phyloP scores from a whole-genome alignment of 1,139 yeast genomes.

The Casaregolazyma suthepensis region DNA sequence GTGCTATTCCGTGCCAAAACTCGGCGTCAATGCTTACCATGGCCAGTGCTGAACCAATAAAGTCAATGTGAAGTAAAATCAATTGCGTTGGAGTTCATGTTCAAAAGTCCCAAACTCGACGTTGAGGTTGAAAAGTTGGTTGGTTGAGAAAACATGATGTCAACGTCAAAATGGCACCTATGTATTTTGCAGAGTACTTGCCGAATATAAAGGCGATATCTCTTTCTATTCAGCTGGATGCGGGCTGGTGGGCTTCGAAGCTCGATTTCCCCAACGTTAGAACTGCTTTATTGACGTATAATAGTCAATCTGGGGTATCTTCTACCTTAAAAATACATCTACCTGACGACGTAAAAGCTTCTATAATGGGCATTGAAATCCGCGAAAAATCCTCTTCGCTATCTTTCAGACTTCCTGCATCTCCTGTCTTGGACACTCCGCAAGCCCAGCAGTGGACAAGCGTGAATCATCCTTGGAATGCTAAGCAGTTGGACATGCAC shows the following conservation, averaged over 20 bases:
- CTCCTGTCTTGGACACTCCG: conserved; percentile 17
- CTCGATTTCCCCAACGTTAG: conserved; percentile 16
- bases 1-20: not conserved
- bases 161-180: conserved; percentile 2
- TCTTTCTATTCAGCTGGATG: conserved; percentile 22
- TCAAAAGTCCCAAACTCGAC: conserved; percentile 5
- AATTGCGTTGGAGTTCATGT: conserved; percentile 1
- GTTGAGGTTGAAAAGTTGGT: not conserved
- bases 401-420: conserved; percentile 23
- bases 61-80: not conserved
- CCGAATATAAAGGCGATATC: conserved; percentile 27
- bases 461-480: conserved; percentile 20
- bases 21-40: conserved; percentile 1
- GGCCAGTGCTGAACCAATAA: not conserved
- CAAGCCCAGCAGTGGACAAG: conserved; percentile 2
- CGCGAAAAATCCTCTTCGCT: conserved; percentile 10
- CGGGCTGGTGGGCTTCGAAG: conserved; percentile 12
- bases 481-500: conserved; percentile 11
- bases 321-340: conserved; percentile 11
- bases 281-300: conserved; percentile 16
- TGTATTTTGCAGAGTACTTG: conserved; percentile 33
- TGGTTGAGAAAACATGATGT: not conserved
- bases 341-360: conserved; percentile 22
- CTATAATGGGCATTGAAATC: conserved; percentile 14
- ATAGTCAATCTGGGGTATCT: not conserved